A percentile compares a stretch with the other conserved stretches of the same genome.
These are phyloP conservation scores for Lenzites betulinus DNA, from an alignment of 768 basidiomycete genomes.

Conservation along the genomic window DNA sequence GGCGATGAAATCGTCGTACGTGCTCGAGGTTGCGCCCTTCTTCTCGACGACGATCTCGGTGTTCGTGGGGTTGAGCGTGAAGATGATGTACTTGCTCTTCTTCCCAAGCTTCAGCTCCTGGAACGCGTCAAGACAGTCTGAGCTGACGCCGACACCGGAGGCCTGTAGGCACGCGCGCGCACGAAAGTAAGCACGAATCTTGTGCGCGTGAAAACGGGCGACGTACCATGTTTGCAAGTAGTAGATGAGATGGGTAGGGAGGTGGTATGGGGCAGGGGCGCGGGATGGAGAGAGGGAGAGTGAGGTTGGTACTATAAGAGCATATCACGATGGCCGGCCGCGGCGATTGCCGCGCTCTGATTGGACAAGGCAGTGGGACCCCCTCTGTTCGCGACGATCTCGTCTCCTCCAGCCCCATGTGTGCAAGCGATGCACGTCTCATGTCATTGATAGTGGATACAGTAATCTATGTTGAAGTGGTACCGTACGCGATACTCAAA, in stretches of 20 bases:
- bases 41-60: constrained; percentile 83
- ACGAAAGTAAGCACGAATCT: neutral
- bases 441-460: constrained; percentile 13
- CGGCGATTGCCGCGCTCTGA: constrained; percentile 33
- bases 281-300: constrained; percentile 14
- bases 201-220: neutral
- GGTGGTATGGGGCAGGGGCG: constrained; percentile 12
- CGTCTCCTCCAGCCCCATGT: neutral
- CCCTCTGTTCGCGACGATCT: neutral
- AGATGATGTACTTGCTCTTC: constrained; percentile 85
- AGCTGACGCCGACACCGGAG: constrained; percentile 67
- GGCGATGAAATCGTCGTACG: constrained; percentile 73
- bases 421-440: neutral
- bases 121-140: constrained; percentile 58
- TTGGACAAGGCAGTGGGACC: constrained; percentile 21
- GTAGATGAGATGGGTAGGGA: constrained; percentile 1
- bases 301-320: constrained; percentile 22
- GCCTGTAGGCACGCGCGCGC: constrained; percentile 37
- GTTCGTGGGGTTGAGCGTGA: constrained; percentile 56
- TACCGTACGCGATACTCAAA: constrained; percentile 6
- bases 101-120: constrained; percentile 76
- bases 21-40: constrained; percentile 41
- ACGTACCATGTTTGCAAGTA: constrained; percentile 23
- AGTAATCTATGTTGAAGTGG: constrained; percentile 13
- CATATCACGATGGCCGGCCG: constrained; percentile 32